These are phyloP conservation scores for Didymellaceae sp. DNA, from an alignment of 2,329 filamentous ascomycete species.

Conservation along the genomic window DNA sequence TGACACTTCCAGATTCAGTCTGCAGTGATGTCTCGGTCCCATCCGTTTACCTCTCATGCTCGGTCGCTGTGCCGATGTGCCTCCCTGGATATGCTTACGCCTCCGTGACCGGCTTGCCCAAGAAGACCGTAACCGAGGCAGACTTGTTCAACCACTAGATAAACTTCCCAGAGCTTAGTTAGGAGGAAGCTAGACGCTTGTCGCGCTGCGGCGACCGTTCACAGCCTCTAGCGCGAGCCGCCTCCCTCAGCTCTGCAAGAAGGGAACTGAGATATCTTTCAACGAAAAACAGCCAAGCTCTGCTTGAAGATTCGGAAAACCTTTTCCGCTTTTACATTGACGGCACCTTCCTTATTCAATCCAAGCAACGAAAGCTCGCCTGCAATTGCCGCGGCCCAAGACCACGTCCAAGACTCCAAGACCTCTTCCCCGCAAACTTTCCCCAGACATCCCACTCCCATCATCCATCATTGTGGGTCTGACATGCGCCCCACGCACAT, in stretches of 20 bases:
- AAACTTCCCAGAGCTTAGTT: neutral
- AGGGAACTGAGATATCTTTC: neutral
- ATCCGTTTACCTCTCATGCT: too few species aligned
- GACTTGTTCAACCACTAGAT: neutral
- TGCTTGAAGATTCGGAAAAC: conserved; percentile 1
- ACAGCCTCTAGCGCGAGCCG: neutral
- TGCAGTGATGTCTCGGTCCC: too few species aligned
- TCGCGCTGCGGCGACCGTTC: neutral
- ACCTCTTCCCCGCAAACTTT: conserved; percentile 25
- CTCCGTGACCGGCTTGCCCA: too few species aligned
- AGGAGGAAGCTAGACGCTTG: neutral
- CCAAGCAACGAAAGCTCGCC: conserved; percentile 3
- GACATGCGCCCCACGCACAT: conserved; percentile 6
- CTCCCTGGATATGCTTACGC: too few species aligned
- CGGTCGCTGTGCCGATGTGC: too few species aligned
- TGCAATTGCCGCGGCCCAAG: conserved; percentile 20
- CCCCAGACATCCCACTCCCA: conserved; percentile 14
- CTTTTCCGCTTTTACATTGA: neutral
- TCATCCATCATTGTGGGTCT: conserved; percentile 2
- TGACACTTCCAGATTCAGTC: too few species aligned
- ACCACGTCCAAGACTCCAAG: conserved; percentile 24
- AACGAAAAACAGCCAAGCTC: conserved; percentile 6
- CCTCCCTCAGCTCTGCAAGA: neutral
- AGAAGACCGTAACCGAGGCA: too few species aligned
- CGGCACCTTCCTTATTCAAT: conserved; percentile 12